Evolutionary conservation across 2,329 filamentous ascomycete genomes (phyloP).

Genomic region (Colletotrichum orbiculare): DNA sequence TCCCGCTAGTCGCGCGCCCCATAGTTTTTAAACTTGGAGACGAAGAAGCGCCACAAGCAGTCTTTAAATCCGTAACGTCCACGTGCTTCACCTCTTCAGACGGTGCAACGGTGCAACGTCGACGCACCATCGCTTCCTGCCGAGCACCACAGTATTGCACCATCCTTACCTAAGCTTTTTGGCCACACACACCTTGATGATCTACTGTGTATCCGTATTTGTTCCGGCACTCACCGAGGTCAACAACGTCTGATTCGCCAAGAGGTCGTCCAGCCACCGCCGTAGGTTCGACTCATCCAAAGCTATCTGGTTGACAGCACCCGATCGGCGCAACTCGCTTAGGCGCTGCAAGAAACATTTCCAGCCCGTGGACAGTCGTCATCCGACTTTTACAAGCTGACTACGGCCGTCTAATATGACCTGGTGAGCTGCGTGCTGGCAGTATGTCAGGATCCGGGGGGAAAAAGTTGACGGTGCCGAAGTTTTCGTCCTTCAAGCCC

Average conservation of each 20-base stretch:
- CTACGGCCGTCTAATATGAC: constrained; percentile 12
- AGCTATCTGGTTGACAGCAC: constrained; percentile 1
- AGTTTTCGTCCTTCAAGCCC: constrained; percentile 80
- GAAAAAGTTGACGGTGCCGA: constrained; percentile 62
- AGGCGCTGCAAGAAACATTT: no score
- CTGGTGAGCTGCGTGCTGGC: constrained; percentile 18
- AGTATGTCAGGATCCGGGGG: constrained; percentile 24
- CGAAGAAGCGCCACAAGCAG: constrained; percentile 5
- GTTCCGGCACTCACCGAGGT: no score
- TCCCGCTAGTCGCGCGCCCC: constrained; percentile 5
- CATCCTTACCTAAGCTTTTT: constrained; percentile 1
- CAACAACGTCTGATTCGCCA: no score
- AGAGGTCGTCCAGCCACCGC: constrained; percentile 19
- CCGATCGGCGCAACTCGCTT: background rate
- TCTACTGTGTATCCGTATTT: no score
- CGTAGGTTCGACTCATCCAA: background rate
- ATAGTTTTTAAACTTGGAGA: constrained; percentile 2
- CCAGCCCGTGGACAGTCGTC: background rate
- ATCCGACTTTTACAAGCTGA: no score
- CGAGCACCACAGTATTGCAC: background rate
- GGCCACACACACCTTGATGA: no score
- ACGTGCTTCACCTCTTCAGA: constrained; percentile 14
- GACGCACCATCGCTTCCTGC: background rate
- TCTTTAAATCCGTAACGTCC: constrained; percentile 1
- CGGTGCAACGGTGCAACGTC: constrained; percentile 2